Base-by-base conservation (phyloP, 345 rosid species). In the Corymbia maculata region DNA sequence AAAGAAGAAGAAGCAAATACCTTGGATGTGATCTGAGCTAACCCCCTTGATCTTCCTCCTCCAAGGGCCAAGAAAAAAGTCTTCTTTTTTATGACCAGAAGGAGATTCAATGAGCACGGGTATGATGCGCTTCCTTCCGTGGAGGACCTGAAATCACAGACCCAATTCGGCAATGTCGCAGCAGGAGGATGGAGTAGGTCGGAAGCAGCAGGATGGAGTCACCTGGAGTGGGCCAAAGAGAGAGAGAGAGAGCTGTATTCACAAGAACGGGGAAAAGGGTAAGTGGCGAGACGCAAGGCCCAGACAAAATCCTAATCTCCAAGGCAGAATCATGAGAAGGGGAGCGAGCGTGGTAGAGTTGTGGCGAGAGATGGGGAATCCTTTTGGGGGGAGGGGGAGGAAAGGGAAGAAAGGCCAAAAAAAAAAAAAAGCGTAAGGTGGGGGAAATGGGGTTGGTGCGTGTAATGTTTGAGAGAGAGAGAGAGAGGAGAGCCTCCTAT, bases 361-460 rank as follows among this genome's bases (percentile, higher is more conserved):
- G 14, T 55, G 61, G 28, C 61, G 82, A 4, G 82, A 75, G 45
- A 57, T 24, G 66, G 26, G 82, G 42, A 19, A 68, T 68, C 42
- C 28, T 42, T 44, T 1, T 0, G 47, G 47, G 82, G 82, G 42
- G 42, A 36, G 42, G 42, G 42, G 42, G 42, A 4, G 42, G 42
- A 4, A 36, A 4, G 42, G 42, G 42, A 4, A 36, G 42, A 36
- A 36, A 36, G 42, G 42, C 3, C 2, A 36, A 36, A 75, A 49
- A 42, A 42, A 75, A 49, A 17, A 21, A 75, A 90, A 59, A 88
- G 64, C 70, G n/a, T 86, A 52, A 88, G 87, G 92, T 93, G 90
- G 94, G 92, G 87, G 88, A 66, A 91, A 90, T 90, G 89, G 93
- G 94, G 82, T 93, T 92, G 95, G 96, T 93, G 96, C 94, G 91